These are phyloP conservation scores for Cladosporium phlei DNA, from an alignment of 2,329 filamentous ascomycete genomes.

Conservation along the genomic window DNA sequence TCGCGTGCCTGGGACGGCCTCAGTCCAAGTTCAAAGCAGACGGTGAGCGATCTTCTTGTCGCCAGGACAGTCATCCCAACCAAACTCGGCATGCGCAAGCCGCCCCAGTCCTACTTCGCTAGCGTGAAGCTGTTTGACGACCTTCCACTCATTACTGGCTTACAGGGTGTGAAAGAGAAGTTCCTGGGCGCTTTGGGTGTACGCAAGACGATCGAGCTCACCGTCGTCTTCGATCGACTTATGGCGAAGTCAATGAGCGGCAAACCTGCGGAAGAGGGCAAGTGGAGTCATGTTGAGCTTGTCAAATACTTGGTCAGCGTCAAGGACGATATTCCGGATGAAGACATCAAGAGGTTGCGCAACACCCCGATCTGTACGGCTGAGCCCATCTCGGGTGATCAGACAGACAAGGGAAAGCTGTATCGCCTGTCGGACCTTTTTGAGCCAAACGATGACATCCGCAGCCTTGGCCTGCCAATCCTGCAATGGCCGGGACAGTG, in stretches of 20 bases:
- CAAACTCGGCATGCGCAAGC: slow-evolving; percentile 81
- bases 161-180: slow-evolving; percentile 83
- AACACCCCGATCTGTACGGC: slow-evolving; percentile 78
- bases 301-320: slow-evolving; percentile 94
- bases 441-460: slow-evolving; percentile 67
- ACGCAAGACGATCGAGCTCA: slow-evolving; percentile 89
- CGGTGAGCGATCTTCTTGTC: slow-evolving; percentile 61
- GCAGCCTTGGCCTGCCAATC: slow-evolving; percentile 67
- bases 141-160: slow-evolving; percentile 71
- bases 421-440: slow-evolving; percentile 77
- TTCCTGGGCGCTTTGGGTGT: slow-evolving; percentile 79
- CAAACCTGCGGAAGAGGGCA: slow-evolving; percentile 45
- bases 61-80: slow-evolving; percentile 77
- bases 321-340: slow-evolving; percentile 75
- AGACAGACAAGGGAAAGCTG: slow-evolving; percentile 34
- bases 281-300: slow-evolving; percentile 90
- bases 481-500: slow-evolving; percentile 78
- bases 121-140: slow-evolving; percentile 95
- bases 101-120: slow-evolving; percentile 82
- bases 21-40: slow-evolving; percentile 60
- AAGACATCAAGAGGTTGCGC: slow-evolving; percentile 73
- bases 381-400: slow-evolving; percentile 50
- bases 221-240: slow-evolving; percentile 85
- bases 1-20: slow-evolving; percentile 90
- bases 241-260: slow-evolving; percentile 56